phyloP scores from a whole-genome alignment of 352 stramenopile genomes.

The Globisporangium recalcitrans region DNA sequence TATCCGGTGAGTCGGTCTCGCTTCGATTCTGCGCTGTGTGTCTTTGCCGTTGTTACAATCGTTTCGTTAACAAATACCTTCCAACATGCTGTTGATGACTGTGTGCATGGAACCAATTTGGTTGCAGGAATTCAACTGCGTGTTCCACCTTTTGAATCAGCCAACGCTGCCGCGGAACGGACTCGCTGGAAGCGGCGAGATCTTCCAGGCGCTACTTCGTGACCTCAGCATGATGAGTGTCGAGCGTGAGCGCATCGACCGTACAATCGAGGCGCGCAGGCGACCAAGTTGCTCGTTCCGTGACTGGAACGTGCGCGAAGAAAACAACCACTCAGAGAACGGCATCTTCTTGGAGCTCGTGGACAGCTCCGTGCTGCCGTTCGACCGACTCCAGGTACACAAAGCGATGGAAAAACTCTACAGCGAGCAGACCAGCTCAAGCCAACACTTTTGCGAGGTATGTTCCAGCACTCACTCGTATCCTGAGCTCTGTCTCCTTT shows the following conservation, averaged over 20 bases:
- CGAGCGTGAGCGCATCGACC: not conserved
- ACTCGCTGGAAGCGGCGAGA: not conserved
- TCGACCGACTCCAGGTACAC: conserved; percentile 11
- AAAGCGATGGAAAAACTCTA: not conserved
- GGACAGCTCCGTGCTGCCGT: conserved; percentile 24
- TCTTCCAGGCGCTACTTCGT: not conserved
- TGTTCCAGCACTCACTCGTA: not conserved
- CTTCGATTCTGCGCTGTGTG: not conserved
- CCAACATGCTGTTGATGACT: no score
- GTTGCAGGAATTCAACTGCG: not conserved
- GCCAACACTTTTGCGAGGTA: not conserved
- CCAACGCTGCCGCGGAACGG: no score
- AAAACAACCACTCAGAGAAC: not conserved
- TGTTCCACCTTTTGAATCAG: not conserved
- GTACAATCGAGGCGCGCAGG: not conserved
- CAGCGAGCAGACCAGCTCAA: not conserved
- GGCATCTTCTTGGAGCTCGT: conserved; percentile 27
- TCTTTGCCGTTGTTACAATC: not conserved
- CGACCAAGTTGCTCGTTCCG: not conserved
- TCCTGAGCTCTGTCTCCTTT: no score
- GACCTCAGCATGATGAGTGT: not conserved
- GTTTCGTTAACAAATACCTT: not conserved
- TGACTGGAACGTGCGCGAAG: conserved; percentile 4
- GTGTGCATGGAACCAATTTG: no score
- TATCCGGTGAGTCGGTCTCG: not conserved